phyloP scores from a whole-genome alignment of 768 basidiomycete species.

The Lactifluus hygrophoroides region DNA sequence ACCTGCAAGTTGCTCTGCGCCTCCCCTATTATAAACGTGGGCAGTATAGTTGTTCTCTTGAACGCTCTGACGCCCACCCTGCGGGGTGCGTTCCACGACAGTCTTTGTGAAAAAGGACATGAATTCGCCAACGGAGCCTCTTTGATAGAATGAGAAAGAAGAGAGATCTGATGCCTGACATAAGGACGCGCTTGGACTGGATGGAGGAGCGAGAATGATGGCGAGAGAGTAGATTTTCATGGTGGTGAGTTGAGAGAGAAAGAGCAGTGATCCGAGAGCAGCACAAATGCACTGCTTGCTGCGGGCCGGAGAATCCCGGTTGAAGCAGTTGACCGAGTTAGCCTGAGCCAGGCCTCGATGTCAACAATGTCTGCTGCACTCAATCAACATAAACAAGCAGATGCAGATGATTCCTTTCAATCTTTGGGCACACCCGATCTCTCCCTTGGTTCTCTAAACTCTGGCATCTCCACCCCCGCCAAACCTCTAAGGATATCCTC shows the following conservation, averaged over 20 bases:
- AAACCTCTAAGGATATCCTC: slow-evolving; percentile 21
- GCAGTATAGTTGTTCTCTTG: slow-evolving; percentile 91
- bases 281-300: too few species aligned
- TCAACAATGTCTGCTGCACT: slow-evolving; percentile 16
- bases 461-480: slow-evolving; percentile 20
- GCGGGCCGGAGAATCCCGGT: neutral
- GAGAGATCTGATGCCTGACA: slow-evolving; percentile 70
- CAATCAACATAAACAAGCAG: neutral
- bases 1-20: slow-evolving; percentile 83
- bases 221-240: slow-evolving; percentile 90
- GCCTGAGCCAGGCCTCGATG: neutral
- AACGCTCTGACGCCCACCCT: slow-evolving; percentile 87
- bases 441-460: slow-evolving; percentile 22
- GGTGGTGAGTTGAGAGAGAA: slow-evolving; percentile 6
- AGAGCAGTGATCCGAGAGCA: too few species aligned
- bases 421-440: slow-evolving; percentile 20
- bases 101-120: slow-evolving; percentile 92
- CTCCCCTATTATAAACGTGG: slow-evolving; percentile 87
- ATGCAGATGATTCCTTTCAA: slow-evolving; percentile 14
- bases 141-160: slow-evolving; percentile 91
- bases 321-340: neutral
- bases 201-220: slow-evolving; percentile 57
- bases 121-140: slow-evolving; percentile 82
- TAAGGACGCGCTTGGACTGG: slow-evolving; percentile 55
- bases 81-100: slow-evolving; percentile 77